Evolutionary conservation across 306 rosid genomes (phyloP), one percentile per base, ranked within the genome.

Genomic region (Rosa rugosa): DNA sequence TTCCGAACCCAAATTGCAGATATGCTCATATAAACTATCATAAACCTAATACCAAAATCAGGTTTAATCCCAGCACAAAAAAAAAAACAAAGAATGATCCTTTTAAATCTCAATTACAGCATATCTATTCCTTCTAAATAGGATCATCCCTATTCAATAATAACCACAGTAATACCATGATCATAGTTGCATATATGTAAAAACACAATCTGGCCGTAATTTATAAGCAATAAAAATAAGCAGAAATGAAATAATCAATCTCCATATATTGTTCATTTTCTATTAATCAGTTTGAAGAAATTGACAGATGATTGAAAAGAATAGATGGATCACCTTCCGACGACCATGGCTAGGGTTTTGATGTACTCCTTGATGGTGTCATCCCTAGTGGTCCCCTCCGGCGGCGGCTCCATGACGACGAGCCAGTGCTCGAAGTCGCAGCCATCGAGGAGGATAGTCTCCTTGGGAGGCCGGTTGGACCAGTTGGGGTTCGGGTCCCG

Each of bases 401-500:
- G 93, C 2, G 99, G 99, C 62, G 89, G 88, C 79, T 96, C 99
- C 94, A 96, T 44, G 41, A 96, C 98, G 13, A 96, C 86, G 69
- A 96, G 97, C 99, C 99, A 96, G 84, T 96, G 99, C 80, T 96
- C 96, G 67, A 91, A 96, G 82, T 96, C 98, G 76, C 98, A 96
- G 2, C 99, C 99, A 56, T 96, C 99, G 60, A 93, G 97, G 71
- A 96, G 78, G 16, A 96, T 93, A 0, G 98, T 96, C 86, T 96
- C 99, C 74, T 91, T 91, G 1, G 98, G 99, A 8, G 98, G 98
- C 0, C 98, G 93, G 75, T 93, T 96, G 18, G 96, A 91, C 98
- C 96, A 93, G 86, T 93, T 91, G 3, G 98, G 99, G 76, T 84
- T 96, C 0, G 97, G 99, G 79, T 96, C 98, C 25, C 85, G 88